These are phyloP conservation scores for Pterulicium gracile DNA, from an alignment of 1,284 basidiomycete species.

Conservation along the genomic window DNA sequence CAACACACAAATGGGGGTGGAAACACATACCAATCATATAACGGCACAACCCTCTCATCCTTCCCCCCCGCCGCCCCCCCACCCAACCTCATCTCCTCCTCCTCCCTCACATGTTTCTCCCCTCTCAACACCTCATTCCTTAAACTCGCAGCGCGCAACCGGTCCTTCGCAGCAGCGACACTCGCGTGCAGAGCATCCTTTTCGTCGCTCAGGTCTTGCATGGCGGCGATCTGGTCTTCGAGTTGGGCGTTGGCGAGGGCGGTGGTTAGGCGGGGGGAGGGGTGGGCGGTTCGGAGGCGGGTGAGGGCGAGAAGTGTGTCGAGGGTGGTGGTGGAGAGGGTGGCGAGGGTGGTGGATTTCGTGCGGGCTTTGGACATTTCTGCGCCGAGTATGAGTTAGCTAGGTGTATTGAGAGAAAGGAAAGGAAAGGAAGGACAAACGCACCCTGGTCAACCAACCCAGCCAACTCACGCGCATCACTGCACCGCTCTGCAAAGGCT, in stretches of 20 bases:
- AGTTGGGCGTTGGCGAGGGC: constrained; percentile 60
- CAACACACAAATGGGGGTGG: not conserved
- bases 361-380: constrained; percentile 41
- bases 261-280: constrained; percentile 66
- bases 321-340: constrained; percentile 68
- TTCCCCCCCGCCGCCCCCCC: constrained; percentile 63
- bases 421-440: constrained; percentile 9
- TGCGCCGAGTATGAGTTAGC: constrained; percentile 49
- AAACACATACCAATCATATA: constrained; percentile 53
- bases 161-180: constrained; percentile 44
- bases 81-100: constrained; percentile 20
- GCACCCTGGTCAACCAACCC: constrained; percentile 58
- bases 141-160: constrained; percentile 54
- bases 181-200: constrained; percentile 28
- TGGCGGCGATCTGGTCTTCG: constrained; percentile 57
- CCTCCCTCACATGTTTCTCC: constrained; percentile 55
- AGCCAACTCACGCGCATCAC: constrained; percentile 48
- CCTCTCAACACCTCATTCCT: constrained; percentile 55
- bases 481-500: constrained; percentile 46
- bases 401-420: constrained; percentile 1
- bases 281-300: constrained; percentile 68
- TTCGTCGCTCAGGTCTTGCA: constrained; percentile 62
- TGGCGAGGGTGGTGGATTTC: too few species aligned
- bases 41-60: constrained; percentile 45
- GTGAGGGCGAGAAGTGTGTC: constrained; percentile 71